These are phyloP conservation scores for Canna indica DNA, from an alignment of 176 grass and related monocot genomes.

Conservation along the genomic window DNA sequence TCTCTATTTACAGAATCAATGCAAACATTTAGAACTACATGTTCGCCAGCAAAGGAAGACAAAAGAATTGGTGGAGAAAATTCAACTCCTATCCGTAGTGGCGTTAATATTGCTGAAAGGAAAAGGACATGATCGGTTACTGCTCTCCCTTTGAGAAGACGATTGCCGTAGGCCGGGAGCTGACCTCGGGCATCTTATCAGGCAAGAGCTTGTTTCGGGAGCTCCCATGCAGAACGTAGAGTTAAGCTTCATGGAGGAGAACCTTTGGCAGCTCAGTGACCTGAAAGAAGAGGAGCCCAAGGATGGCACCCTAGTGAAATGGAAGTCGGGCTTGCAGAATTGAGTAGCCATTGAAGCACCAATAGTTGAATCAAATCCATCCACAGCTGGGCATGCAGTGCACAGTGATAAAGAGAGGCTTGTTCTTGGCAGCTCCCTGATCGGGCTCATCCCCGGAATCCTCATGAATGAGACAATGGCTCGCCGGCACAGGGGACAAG, in stretches of 20 bases:
- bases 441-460: slow-evolving; percentile 49
- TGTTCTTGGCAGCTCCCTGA: slow-evolving; percentile 45
- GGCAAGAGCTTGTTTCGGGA: slow-evolving; percentile 56
- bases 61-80: slow-evolving; percentile 10
- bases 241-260: slow-evolving; percentile 60
- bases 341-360: slow-evolving; percentile 23
- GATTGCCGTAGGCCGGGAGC: slow-evolving; percentile 39
- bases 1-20: not conserved
- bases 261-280: slow-evolving; percentile 77
- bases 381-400: slow-evolving; percentile 59
- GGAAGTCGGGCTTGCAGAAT: slow-evolving; percentile 51
- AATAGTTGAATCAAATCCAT: slow-evolving; percentile 30
- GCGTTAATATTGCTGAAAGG: slow-evolving; percentile 42
- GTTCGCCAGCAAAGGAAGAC: slow-evolving; percentile 11
- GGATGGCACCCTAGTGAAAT: slow-evolving; percentile 34
- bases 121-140: slow-evolving; percentile 45
- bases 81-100: slow-evolving; percentile 36
- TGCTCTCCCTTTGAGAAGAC: slow-evolving; percentile 52
- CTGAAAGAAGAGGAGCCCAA: slow-evolving; percentile 75
- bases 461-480: slow-evolving; percentile 56
- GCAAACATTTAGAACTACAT: slow-evolving; percentile 7
- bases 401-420: slow-evolving; percentile 82
- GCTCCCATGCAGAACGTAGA: slow-evolving; percentile 64
- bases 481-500: slow-evolving; percentile 81
- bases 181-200: slow-evolving; percentile 43